Evolutionary conservation across 495 filamentous ascomycete species (phyloP), one percentile per base, ranked within the genome.

Genomic region (Talaromyces wortmannii): DNA sequence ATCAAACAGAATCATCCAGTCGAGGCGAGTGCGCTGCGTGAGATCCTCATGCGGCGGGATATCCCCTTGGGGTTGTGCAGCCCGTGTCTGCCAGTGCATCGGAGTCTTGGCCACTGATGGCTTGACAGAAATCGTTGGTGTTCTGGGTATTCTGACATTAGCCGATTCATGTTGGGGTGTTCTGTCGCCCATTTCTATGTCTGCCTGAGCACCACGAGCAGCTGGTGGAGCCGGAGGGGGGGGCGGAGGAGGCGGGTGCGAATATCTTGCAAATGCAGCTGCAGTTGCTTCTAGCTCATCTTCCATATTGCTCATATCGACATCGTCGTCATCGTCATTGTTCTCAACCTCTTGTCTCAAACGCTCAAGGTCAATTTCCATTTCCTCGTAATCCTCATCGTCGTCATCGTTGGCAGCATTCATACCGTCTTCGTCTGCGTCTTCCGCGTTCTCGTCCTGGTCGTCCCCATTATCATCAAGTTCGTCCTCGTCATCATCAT

Each of bases 1-100:
- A 64, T 99, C 94, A 68, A 92, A 99, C n/a, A 99, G 79, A 44
- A 99, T 88, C 68, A 97, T 78, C 87, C 89, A 96, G 67, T 99
- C 94, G 4, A 99, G 75, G 32, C 94, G 88, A 10, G 97, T 86
- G 23, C 94, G 85, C 61, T 92, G 80, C 67, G 87, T 87, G 33
- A 97, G 70, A 63, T 99, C 87, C 63, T 97, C 95, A 52, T 92
- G 83, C 2, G 82, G 68, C 15, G 86, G 87, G 5, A 87, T 69
- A 13, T 81, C 74, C 13, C 79, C 76, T 42, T 57, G 60, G 31
- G 83, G 90, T 29, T 76, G 81, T 12, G 77, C 73, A 2, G 94
- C 90, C 30, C 84, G 89, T 55, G 89, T 84, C 33, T 94, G 78
- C 94, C 94, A 98, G 71, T 97, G 88, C 43, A 78, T 74, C 31